Conservation (phyloP, 108 stramenopile genomes). For the Fistulifera pelliculosa region DNA sequence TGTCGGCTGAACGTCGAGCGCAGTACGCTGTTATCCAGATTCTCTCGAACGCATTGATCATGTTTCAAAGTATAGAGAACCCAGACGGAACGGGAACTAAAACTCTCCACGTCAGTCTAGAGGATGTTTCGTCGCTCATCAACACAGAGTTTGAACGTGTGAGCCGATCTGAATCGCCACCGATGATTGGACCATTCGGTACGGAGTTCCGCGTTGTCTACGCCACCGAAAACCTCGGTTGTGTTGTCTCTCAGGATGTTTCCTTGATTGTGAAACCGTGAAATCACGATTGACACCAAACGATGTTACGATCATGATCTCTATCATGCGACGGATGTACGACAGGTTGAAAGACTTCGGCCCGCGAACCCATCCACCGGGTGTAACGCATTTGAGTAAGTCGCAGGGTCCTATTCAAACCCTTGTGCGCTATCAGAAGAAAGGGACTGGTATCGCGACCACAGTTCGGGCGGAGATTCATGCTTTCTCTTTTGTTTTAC, state of each 20-base stretch:
- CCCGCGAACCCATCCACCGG: not conserved
- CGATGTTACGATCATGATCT: slow-evolving; percentile 45
- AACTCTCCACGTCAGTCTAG: slow-evolving; percentile 59
- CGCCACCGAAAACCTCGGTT: slow-evolving; percentile 48
- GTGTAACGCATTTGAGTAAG: not conserved
- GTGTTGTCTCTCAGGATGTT: slow-evolving; percentile 55
- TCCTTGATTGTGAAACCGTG: slow-evolving; percentile 59
- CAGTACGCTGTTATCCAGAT: slow-evolving; percentile 52
- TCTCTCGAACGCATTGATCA: slow-evolving; percentile 52
- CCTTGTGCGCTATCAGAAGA: slow-evolving; percentile 40
- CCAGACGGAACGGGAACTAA: slow-evolving; percentile 50
- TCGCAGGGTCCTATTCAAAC: slow-evolving; percentile 5
- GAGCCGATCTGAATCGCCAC: slow-evolving; percentile 22
- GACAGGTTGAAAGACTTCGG: slow-evolving; percentile 13
- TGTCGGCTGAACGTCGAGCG: not conserved
- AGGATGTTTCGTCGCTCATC: slow-evolving; percentile 53
- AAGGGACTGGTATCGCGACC: slow-evolving; percentile 69
- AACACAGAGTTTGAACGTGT: slow-evolving; percentile 40
- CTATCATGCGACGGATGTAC: slow-evolving; percentile 40
- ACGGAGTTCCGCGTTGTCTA: slow-evolving; percentile 58
- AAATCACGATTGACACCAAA: slow-evolving; percentile 48
- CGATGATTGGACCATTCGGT: slow-evolving; percentile 49
- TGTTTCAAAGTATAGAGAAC: slow-evolving; percentile 76
- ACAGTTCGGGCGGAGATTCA: slow-evolving; percentile 47
- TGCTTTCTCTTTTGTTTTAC: slow-evolving; percentile 43